Percentiles rank a stretch among this genome's conserved stretches.
Conservation (phyloP, 495 filamentous ascomycete species). For the Amorphotheca resinae region DNA sequence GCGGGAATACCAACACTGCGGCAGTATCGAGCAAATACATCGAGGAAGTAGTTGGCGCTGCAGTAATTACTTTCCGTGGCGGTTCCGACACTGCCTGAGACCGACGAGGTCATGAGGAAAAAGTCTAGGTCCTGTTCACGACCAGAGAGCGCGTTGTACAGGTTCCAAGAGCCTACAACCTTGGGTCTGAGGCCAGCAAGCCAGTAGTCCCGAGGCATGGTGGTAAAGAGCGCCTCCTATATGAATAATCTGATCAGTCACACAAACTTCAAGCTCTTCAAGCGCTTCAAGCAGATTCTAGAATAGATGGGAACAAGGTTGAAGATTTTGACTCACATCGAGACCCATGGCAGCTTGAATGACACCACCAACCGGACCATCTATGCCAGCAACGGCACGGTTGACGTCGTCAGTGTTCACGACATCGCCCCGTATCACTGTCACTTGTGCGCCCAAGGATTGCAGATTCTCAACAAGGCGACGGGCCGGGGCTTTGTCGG, state of each 20-base stretch:
- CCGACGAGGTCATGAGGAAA: constrained; percentile 50
- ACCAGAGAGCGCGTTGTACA: constrained; percentile 35
- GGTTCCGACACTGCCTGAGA: constrained; percentile 43
- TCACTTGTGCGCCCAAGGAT: not conserved
- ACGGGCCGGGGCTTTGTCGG: constrained; percentile 3
- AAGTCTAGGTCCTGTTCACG: constrained; percentile 39
- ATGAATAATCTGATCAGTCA: too few species aligned
- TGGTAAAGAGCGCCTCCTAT: not conserved
- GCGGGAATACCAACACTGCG: constrained; percentile 32
- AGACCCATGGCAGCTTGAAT: constrained; percentile 16
- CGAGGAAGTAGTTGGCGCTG: constrained; percentile 11
- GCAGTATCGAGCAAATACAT: constrained; percentile 23
- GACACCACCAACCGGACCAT: constrained; percentile 34
- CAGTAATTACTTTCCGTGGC: constrained; percentile 48
- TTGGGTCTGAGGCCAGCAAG: constrained; percentile 36
- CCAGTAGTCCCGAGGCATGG: constrained; percentile 35
- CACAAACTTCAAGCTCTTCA: too few species aligned
- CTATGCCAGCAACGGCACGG: not conserved
- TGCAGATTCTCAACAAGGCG: not conserved
- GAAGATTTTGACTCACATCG: not conserved
- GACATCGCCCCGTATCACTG: constrained; percentile 11
- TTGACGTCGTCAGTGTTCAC: constrained; percentile 17
- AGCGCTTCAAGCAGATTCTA: too few species aligned
- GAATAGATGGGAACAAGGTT: not conserved
- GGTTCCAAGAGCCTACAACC: constrained; percentile 40